Evolutionary conservation across 352 stramenopile genomes (phyloP).

Genomic region (Pythium angustatum): DNA sequence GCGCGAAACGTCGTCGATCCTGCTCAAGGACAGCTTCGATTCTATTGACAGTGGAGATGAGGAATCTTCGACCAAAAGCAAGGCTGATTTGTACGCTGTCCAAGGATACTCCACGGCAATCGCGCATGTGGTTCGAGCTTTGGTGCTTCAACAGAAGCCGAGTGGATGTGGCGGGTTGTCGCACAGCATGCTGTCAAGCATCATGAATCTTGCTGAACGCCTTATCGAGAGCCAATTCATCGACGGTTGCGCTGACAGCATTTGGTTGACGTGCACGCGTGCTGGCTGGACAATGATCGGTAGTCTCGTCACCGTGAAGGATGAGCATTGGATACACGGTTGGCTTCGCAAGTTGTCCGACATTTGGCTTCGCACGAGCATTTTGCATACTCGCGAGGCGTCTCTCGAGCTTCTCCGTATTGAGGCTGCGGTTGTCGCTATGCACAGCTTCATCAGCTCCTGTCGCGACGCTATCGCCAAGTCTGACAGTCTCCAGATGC

Average conservation of each 20-base stretch:
- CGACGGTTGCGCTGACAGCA: slow-evolving; percentile 71
- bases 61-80: slow-evolving; percentile 40
- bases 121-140: slow-evolving; percentile 33
- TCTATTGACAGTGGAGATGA: slow-evolving; percentile 18
- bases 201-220: slow-evolving; percentile 66
- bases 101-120: slow-evolving; percentile 73
- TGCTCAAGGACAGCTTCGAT: slow-evolving; percentile 28
- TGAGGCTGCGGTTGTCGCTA: slow-evolving; percentile 71
- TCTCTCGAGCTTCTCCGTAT: slow-evolving; percentile 83
- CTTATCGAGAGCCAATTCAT: slow-evolving; percentile 83
- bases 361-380: slow-evolving; percentile 77
- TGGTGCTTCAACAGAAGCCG: slow-evolving; percentile 18
- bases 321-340: slow-evolving; percentile 57
- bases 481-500: slow-evolving; percentile 49
- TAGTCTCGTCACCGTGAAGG: slow-evolving; percentile 66
- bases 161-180: slow-evolving; percentile 36
- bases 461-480: slow-evolving; percentile 36
- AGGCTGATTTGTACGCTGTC: slow-evolving; percentile 71
- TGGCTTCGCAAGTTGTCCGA: slow-evolving; percentile 62
- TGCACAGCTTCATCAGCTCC: slow-evolving; percentile 60
- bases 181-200: slow-evolving; percentile 54
- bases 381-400: slow-evolving; percentile 77
- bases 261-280: slow-evolving; percentile 87
- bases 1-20: slow-evolving; percentile 26
- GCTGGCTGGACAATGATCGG: slow-evolving; percentile 80